Base-by-base conservation (phyloP, 345 rosid genomes). In the Theobroma cacao region DNA sequence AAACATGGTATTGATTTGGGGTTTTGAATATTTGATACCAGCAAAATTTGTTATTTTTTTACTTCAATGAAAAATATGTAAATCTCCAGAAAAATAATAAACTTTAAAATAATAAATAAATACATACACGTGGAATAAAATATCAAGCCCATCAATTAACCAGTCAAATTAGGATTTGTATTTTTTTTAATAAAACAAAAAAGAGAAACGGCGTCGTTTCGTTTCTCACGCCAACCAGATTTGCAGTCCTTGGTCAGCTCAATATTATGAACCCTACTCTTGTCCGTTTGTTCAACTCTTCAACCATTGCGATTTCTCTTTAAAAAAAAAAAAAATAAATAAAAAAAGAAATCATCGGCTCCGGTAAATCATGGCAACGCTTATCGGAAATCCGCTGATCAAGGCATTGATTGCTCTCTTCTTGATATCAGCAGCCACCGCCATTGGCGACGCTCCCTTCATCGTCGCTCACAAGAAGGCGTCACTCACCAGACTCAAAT, bases 391-490 rank as follows among this genome's bases (percentile, higher is more conserved):
- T 77, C 73, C 89, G 12, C 73, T 87, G 74, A 75, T 86, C 84
- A 64, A 84, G 45, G 82, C 84, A 45, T 26, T 90, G 75, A 41
- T 88, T 56, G 78, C 82, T 28, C 79, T 90, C 61, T 73, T 83
- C 62, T 82, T 91, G 61, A 48, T 91, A 7, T 91, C 93, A 2
- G 78, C 89, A 43, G 72, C 90, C 18, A 79, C 89, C 40, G 91
- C 89, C 80, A 83, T 76, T 82, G 60, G 91, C 68, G 99, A 94
- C 75, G 94, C 86, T 40, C 98, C 98, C 36, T 94, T 94, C 89
- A 85, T 97, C 63, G 90, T 97, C 63, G 99, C 91, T 14, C 94
- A 93, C 86, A 93, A 95, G 95, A 93, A 95, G 87, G 98, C 94
- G 28, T 79, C 94, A 66, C 91, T 89, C 79, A 87, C 80, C 75